These are phyloP conservation scores for Litsea cubeba DNA, from an alignment of 164 flowering plant genomes.

Conservation along the genomic window DNA sequence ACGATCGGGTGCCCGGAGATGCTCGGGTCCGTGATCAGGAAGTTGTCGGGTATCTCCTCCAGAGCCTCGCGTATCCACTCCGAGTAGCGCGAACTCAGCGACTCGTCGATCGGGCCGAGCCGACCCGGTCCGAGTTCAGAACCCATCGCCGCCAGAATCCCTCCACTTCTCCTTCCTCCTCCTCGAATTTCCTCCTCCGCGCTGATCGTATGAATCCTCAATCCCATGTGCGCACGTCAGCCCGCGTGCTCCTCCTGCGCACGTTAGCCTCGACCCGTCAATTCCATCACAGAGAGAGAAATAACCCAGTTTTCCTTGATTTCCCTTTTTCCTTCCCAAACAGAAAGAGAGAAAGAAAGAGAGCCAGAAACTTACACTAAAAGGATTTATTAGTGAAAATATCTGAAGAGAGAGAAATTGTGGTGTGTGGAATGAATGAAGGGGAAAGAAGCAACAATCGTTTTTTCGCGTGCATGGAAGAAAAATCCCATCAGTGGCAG, in stretches of 20 bases:
- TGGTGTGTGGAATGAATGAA: too few relatives aligned
- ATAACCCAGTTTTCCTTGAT: neutral
- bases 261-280: slow-evolving; percentile 3
- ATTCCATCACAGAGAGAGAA: neutral
- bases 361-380: too few relatives aligned
- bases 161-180: neutral
- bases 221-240: slow-evolving; percentile 39
- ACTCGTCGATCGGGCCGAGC: slow-evolving; percentile 30
- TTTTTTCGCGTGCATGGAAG: too few relatives aligned
- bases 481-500: too few relatives aligned
- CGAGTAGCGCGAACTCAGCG: slow-evolving; percentile 53
- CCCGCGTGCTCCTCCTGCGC: slow-evolving; percentile 11
- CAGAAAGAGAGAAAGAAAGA: neutral
- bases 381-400: too few relatives aligned
- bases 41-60: slow-evolving; percentile 58
- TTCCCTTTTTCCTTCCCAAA: neutral
- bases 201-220: slow-evolving; percentile 18
- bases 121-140: slow-evolving; percentile 36
- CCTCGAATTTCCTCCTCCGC: slow-evolving; percentile 6
- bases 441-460: too few relatives aligned
- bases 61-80: slow-evolving; percentile 53
- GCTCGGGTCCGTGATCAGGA: slow-evolving; percentile 83
- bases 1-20: slow-evolving; percentile 88
- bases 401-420: too few relatives aligned
- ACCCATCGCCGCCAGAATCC: neutral